These are phyloP conservation scores for Tephrocybe sp. DNA, from an alignment of 768 basidiomycete species.

Conservation along the genomic window DNA sequence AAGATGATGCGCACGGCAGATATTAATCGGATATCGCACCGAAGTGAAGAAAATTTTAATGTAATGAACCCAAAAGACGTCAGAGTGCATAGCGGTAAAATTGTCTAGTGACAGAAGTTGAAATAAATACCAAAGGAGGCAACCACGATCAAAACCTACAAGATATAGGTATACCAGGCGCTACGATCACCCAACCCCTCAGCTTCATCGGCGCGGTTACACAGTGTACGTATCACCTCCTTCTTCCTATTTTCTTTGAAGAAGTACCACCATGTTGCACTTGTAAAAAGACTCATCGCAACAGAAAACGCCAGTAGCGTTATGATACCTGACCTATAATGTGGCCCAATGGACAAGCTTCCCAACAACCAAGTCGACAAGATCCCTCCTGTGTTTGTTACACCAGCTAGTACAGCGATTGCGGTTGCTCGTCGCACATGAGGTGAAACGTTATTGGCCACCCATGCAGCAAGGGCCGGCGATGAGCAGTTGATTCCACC, in stretches of 20 bases:
- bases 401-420: conserved; percentile 53
- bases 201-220: conserved; percentile 31
- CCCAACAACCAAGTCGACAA: conserved; percentile 60
- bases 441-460: conserved; percentile 58
- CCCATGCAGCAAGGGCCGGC: conserved; percentile 55
- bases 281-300: conserved; percentile 33
- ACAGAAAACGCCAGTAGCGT: conserved; percentile 37
- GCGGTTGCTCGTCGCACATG: conserved; percentile 54
- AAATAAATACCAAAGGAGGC: too few species aligned
- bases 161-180: conserved; percentile 53
- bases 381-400: conserved; percentile 59
- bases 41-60: too few species aligned
- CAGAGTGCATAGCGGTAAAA: too few species aligned
- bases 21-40: too few species aligned
- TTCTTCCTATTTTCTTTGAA: conserved; percentile 44
- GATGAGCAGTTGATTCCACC: conserved; percentile 48
- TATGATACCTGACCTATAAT: conserved; percentile 46
- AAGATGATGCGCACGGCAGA: too few species aligned
- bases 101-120: too few species aligned
- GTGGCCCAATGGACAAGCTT: conserved; percentile 42
- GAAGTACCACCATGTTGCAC: conserved; percentile 39
- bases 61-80: too few species aligned
- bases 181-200: conserved; percentile 44
- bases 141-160: conserved; percentile 35
- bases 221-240: conserved; percentile 28